Evolutionary conservation across 176 grass and related monocot genomes (phyloP).

Genomic region (Oryza glumipatula): DNA sequence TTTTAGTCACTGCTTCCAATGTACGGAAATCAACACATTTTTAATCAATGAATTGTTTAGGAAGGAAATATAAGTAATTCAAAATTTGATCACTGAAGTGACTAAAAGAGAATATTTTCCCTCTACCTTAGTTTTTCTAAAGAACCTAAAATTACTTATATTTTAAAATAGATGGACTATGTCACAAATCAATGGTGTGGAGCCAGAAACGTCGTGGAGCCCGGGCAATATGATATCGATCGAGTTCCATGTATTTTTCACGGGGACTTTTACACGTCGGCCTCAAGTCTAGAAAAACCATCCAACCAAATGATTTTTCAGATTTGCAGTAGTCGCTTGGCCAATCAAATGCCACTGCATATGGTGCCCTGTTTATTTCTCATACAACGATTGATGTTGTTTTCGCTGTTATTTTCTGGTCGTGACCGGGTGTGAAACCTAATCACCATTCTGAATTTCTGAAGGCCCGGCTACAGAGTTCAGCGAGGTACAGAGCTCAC

Average conservation of each 20-base stretch:
- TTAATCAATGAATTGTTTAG: no score
- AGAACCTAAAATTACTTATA: no score
- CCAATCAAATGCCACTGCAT: background rate
- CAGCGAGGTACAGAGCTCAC: slow-evolving; percentile 23
- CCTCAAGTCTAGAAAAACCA: no score
- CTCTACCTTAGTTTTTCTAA: no score
- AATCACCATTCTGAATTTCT: background rate
- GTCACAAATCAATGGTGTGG: background rate
- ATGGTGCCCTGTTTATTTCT: background rate
- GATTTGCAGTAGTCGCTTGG: background rate
- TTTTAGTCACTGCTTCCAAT: no score
- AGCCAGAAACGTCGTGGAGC: background rate
- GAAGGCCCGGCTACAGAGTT: background rate
- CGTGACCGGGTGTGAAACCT: background rate
- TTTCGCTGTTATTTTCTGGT: slow-evolving; percentile 41
- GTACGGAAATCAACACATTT: no score
- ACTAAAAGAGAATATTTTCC: no score
- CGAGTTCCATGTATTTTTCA: background rate
- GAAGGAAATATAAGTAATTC: no score
- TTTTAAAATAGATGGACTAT: no score
- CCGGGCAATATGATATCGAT: background rate
- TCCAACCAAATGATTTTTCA: background rate
- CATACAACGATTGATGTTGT: background rate
- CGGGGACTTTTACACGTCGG: background rate
- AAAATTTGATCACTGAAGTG: no score